Base-by-base conservation (phyloP, 345 rosid genomes). In the Alliaria petiolata region DNA sequence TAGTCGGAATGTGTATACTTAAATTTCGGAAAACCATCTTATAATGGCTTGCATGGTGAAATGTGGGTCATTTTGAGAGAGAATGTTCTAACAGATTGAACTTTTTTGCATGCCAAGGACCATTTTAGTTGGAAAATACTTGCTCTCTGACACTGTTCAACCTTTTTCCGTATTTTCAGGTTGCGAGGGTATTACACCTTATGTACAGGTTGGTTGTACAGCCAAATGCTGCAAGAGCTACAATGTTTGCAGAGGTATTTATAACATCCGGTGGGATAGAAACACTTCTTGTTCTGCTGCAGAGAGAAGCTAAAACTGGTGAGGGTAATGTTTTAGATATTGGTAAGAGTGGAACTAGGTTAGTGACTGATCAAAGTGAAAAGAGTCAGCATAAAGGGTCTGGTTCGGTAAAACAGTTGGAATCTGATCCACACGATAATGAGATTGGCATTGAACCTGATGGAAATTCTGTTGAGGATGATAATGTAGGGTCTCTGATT, bases 281-380 rank as follows among this genome's bases (percentile, higher is more conserved):
- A 80, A 88, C 93, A 25, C 97, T 95, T 83, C 98, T 95, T 76
- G 98, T 95, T 67, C 80, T 95, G 75, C 85, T 95, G 78, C 99
- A 95, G 69, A 83, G 87, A 66, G 98, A 95, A 87, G 98, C 91
- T 65, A 91, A 90, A 83, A 83, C 82, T 80, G 96, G 97, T 16
- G 96, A 95, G 67, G 76, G 67, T 38, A 55, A 51, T 58, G 46
- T 82, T 78, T 66, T 70, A 64, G 91, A 76, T 40, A 56, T 16
- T 61, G 65, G 47, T 42, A 78, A 73, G 72, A 74, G 69, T 79
- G 80, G 77, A 58, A 71, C 67, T 67, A 63, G 68, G 71, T 71
- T 82, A 38, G 67, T 82, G 36, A 58, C 70, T 64, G 78, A 79
- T 70, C 83, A 77, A 72, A 73, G 70, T 69, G 86, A 79, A 71